A percentile compares a stretch with the other conserved stretches of the same genome.
Evolutionary conservation across 164 flowering plant genomes (phyloP).

Genomic region (Liriodendron chinense): DNA sequence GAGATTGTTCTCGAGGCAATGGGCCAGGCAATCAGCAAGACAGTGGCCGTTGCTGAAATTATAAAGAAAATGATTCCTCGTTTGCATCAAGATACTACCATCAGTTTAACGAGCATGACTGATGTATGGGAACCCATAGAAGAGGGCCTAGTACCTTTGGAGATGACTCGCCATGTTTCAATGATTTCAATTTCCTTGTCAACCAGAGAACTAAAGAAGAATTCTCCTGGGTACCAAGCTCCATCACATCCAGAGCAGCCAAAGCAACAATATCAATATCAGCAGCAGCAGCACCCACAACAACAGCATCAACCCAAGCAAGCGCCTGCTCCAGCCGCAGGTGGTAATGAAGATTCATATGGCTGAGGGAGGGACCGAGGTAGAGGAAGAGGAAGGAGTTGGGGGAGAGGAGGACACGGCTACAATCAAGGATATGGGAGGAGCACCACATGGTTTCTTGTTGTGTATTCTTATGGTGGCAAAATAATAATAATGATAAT

Average conservation of each 20-base stretch:
- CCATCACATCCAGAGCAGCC: conserved; percentile 45
- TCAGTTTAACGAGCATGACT: too few relatives aligned
- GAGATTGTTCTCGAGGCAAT: too few relatives aligned
- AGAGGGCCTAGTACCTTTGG: conserved; percentile 86
- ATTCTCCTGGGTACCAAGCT: conserved; percentile 89
- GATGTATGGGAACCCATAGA: too few relatives aligned
- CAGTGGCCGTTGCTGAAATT: too few relatives aligned
- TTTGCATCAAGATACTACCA: too few relatives aligned
- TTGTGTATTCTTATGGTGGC: too few relatives aligned
- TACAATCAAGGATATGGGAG: conserved; percentile 28
- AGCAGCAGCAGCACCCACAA: conserved; percentile 24
- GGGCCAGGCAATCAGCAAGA: too few relatives aligned
- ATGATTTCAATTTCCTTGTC: conserved; percentile 84
- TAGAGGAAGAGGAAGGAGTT: conserved; percentile 53
- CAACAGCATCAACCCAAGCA: conserved; percentile 44
- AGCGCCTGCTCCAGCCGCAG: conserved; percentile 38
- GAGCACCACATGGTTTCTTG: too few relatives aligned
- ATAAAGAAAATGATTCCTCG: too few relatives aligned
- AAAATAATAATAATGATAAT: too few relatives aligned
- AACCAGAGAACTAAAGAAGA: conserved; percentile 54
- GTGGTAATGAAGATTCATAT: conserved; percentile 57
- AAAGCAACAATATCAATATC: conserved; percentile 34
- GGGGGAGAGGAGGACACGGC: conserved; percentile 61
- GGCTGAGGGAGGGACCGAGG: conserved; percentile 72
- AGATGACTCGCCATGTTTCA: conserved; percentile 86